Evolutionary conservation across 73 alveolate species (phyloP), one percentile per base, ranked within the genome.

Genomic region (Uronychia setigera): DNA sequence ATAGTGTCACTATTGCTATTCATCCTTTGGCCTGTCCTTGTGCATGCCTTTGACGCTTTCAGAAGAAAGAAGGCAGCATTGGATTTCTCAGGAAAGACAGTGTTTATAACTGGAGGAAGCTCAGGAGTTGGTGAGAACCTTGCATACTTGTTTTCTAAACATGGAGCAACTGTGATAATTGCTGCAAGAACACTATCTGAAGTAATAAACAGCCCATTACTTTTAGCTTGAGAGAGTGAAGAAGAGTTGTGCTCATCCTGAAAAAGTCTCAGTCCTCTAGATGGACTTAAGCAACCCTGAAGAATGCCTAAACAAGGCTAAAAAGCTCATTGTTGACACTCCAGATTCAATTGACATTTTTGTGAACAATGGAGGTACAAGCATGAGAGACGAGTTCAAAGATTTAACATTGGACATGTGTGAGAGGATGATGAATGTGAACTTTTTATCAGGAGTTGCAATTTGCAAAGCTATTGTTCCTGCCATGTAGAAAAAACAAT

Each of bases 321-420:
- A 74, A 26, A 85, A 80, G 33, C n/a, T 57, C 29, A 35, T 67
- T 30, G 59, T 5, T 13, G 67, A 27, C 79, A 74, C 33, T 25
- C 31, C 67, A 28, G 35, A 78, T 28, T 11, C 75, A 32, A 67
- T 91, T 0, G 96, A 91, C 35, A 85, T 91, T 1, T 75, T 91
- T 0, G 78, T 91, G 29, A 91, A 91, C 79, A 91, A 91, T 46
- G 96, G 96, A 58, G 96, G 96, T 1, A 78, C 84, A 0, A 77
- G 91, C 80, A 33, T 35, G 87, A 80, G 96, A 75, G 96, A 91
- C 26, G 89, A 80, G 58, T 91, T 91, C 81, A 58, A 74, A 46
- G 82, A 91, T 59, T 76, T 79, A 25, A 80, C 59, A 34, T 80
- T 79, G 67, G 30, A 60, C n/a, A 80, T 87, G 67, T 75, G 82